Evolutionary conservation across 768 basidiomycete genomes (phyloP).

Genomic region (Cyclocybe aegerita): DNA sequence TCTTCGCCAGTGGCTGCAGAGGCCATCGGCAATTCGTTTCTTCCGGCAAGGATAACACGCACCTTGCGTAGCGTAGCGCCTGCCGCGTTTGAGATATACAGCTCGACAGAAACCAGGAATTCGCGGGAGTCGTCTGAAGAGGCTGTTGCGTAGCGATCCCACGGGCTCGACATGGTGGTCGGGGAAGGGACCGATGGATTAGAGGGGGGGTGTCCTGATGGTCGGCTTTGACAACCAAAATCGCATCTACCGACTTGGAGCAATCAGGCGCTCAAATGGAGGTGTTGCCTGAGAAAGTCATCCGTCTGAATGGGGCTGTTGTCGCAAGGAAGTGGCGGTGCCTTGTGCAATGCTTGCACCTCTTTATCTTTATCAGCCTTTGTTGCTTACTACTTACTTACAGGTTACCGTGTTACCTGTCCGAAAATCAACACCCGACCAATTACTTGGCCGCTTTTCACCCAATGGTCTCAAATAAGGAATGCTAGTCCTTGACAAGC

Average conservation of each 20-base stretch:
- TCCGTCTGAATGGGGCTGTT: slow-evolving; percentile 6
- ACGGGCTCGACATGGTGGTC: slow-evolving; percentile 30
- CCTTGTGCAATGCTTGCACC: no score
- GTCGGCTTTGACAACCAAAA: slow-evolving; percentile 6
- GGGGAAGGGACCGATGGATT: slow-evolving; percentile 6
- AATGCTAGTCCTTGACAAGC: no score
- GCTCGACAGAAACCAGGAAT: slow-evolving; percentile 60
- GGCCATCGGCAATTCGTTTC: slow-evolving; percentile 6
- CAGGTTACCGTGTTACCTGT: no score
- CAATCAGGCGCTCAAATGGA: slow-evolving; percentile 17
- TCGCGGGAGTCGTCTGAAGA: slow-evolving; percentile 35
- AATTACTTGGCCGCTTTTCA: no score
- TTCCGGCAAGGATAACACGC: slow-evolving; percentile 11
- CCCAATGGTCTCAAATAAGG: no score
- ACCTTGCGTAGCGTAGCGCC: slow-evolving; percentile 59
- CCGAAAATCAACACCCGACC: no score
- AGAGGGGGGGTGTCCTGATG: slow-evolving; percentile 9
- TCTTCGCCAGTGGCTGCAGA: slow-evolving; percentile 40
- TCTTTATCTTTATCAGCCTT: no score
- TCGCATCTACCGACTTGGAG: slow-evolving; percentile 19
- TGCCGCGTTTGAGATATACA: slow-evolving; percentile 58
- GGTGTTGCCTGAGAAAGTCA: slow-evolving; percentile 2
- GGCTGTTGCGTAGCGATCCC: slow-evolving; percentile 25
- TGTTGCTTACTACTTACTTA: neutral
- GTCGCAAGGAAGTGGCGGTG: no score